Percentiles rank a stretch among this genome's conserved stretches.
Conservation (phyloP, 768 basidiomycete species). For the Plicaturopsis crispa region DNA sequence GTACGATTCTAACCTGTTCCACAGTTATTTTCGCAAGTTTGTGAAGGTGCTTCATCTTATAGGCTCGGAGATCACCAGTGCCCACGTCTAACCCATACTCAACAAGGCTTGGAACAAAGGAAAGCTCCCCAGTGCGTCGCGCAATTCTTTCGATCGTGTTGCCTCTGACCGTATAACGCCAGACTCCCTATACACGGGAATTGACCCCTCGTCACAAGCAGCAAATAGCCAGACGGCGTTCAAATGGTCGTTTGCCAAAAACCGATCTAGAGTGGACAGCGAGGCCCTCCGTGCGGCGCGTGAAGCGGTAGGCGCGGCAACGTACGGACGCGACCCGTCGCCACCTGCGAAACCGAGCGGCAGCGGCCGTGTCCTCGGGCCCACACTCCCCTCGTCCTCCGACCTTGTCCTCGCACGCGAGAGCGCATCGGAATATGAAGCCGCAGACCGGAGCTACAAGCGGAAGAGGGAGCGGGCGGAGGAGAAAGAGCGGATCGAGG, state of each 20-base stretch:
- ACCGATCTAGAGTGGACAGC: slow-evolving; percentile 48
- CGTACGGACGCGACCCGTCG: slow-evolving; percentile 21
- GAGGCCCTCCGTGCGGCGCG: slow-evolving; percentile 53
- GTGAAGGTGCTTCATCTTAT: slow-evolving; percentile 48
- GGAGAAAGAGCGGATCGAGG: slow-evolving; percentile 64
- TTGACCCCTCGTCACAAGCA: slow-evolving; percentile 44
- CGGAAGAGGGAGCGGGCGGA: slow-evolving; percentile 64
- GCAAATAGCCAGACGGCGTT: slow-evolving; percentile 73
- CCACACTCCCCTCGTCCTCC: slow-evolving; percentile 59
- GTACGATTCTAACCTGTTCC: slow-evolving; percentile 21
- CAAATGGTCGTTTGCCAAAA: slow-evolving; percentile 83
- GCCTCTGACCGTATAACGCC: slow-evolving; percentile 2
- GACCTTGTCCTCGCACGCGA: slow-evolving; percentile 71
- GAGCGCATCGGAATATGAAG: slow-evolving; percentile 38
- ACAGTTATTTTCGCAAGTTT: slow-evolving; percentile 89
- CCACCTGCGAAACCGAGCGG: slow-evolving; percentile 8
- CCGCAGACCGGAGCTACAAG: slow-evolving; percentile 45
- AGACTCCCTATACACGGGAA: slow-evolving; percentile 56
- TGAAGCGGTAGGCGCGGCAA: slow-evolving; percentile 45
- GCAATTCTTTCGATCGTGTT: background rate
- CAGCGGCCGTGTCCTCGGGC: slow-evolving; percentile 42
- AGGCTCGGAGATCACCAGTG: background rate
- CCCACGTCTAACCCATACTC: slow-evolving; percentile 3
- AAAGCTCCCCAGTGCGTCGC: slow-evolving; percentile 50
- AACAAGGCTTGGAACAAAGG: slow-evolving; percentile 76